Conservation (phyloP, 352 stramenopile species). For the Hyaloperonospora arabidopsidis region DNA sequence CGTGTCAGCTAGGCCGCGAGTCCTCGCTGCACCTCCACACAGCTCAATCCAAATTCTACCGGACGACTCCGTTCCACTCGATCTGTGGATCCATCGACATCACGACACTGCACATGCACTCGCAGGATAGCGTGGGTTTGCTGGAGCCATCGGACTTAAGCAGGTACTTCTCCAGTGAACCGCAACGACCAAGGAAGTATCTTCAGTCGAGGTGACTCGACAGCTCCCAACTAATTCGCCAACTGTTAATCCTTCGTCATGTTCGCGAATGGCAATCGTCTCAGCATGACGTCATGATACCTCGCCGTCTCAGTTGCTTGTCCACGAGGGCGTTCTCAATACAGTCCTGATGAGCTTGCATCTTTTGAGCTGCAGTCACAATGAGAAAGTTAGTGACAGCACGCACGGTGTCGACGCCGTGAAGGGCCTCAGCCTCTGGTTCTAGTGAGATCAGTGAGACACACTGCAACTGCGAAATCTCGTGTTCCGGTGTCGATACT, state of each 20-base stretch:
- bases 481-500: constrained; percentile 14
- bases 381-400: constrained; percentile 33
- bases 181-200: too few species aligned
- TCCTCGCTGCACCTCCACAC: too few species aligned
- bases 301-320: constrained; percentile 2
- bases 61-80: too few species aligned
- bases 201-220: too few species aligned
- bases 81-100: too few species aligned
- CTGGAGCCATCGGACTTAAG: too few species aligned
- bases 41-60: too few species aligned
- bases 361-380: constrained; percentile 24
- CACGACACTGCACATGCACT: too few species aligned
- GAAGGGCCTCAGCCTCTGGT: constrained; percentile 16
- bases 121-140: too few species aligned
- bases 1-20: too few species aligned
- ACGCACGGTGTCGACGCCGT: constrained; percentile 18
- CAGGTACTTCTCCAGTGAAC: too few species aligned
- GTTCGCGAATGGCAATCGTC: not conserved
- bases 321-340: constrained; percentile 29
- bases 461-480: constrained; percentile 23
- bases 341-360: constrained; percentile 25
- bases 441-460: constrained; percentile 28
- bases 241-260: not conserved
- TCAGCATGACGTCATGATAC: not conserved
- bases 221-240: not conserved